Conservation (phyloP, 345 rosid species). For the Arabidopsis thaliana region DNA sequence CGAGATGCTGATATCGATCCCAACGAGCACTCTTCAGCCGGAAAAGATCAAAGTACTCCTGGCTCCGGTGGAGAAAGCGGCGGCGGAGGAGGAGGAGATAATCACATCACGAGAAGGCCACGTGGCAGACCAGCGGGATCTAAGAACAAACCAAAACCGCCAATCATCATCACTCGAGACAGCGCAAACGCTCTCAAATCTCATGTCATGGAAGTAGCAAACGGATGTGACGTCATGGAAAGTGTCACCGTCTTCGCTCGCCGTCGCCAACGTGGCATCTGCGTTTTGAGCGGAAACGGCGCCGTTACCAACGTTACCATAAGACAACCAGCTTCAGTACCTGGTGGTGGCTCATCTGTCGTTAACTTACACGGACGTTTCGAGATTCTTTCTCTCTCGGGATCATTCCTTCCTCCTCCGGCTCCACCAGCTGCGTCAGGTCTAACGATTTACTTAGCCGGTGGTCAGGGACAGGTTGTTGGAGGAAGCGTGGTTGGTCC, state of each 20-base stretch:
- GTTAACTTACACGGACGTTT: constrained; percentile 89
- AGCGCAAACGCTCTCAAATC: constrained; percentile 96
- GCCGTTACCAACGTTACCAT: constrained; percentile 84
- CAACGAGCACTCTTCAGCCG: constrained; percentile 43
- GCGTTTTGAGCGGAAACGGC: constrained; percentile 88
- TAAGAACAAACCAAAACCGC: constrained; percentile 91
- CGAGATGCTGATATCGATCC: constrained; percentile 53
- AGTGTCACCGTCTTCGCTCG: constrained; percentile 77
- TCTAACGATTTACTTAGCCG: constrained; percentile 83
- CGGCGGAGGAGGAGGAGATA: constrained; percentile 53
- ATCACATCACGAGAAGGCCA: constrained; percentile 67
- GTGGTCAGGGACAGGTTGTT: constrained; percentile 97
- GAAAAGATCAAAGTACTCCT: constrained; percentile 49
- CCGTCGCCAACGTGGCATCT: constrained; percentile 82
- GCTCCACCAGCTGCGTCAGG: constrained; percentile 93
- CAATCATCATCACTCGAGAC: constrained; percentile 89
- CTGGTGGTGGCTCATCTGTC: constrained; percentile 61
- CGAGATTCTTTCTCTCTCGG: constrained; percentile 88
- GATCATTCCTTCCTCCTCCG: constrained; percentile 92
- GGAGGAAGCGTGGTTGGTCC: constrained; percentile 93
- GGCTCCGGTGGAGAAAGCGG: constrained; percentile 42
- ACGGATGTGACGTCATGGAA: constrained; percentile 82
- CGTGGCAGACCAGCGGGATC: constrained; percentile 92
- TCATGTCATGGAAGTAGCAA: constrained; percentile 87
- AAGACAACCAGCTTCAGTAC: constrained; percentile 72